Evolutionary conservation across 331 rosid species (phyloP).

Genomic region (Malus hybrid): DNA sequence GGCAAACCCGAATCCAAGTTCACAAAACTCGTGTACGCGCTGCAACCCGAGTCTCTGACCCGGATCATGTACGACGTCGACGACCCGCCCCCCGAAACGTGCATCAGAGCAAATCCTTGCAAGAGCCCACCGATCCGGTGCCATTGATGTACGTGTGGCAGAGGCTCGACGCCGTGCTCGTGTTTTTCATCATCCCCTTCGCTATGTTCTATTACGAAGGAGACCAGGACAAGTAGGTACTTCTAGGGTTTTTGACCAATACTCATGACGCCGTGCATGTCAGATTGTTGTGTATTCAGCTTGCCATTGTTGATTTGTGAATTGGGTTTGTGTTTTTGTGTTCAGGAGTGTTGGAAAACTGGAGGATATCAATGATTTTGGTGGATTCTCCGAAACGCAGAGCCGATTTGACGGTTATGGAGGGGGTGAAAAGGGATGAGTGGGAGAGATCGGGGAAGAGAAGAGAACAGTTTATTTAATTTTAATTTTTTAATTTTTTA

Average conservation of each 20-base stretch:
- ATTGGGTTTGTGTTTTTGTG: background rate
- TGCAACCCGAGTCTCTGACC: slow-evolving; percentile 56
- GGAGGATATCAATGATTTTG: too few species aligned
- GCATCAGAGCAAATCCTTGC: slow-evolving; percentile 44
- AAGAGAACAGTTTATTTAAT: too few species aligned
- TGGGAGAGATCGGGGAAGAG: too few species aligned
- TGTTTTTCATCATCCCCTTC: slow-evolving; percentile 81
- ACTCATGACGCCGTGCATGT: background rate
- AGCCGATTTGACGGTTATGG: too few species aligned
- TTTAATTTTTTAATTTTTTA: too few species aligned
- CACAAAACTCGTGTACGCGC: slow-evolving; percentile 74
- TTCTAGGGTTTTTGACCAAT: background rate
- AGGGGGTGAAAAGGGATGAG: too few species aligned
- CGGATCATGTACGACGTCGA: slow-evolving; percentile 59
- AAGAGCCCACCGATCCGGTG: slow-evolving; percentile 20
- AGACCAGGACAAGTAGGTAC: slow-evolving; percentile 79
- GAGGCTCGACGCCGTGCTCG: slow-evolving; percentile 52
- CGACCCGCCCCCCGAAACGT: slow-evolving; percentile 63
- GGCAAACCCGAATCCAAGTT: slow-evolving; percentile 36
- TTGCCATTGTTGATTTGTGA: background rate
- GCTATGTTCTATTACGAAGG: slow-evolving; percentile 97
- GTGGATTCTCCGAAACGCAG: too few species aligned
- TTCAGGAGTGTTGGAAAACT: slow-evolving; percentile 63
- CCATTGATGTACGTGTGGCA: slow-evolving; percentile 53
- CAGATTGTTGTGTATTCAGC: background rate